Percentiles rank a stretch among this genome's conserved stretches.
These are phyloP conservation scores for Puccinia coronata DNA, from an alignment of 1,284 basidiomycete genomes.

Conservation along the genomic window DNA sequence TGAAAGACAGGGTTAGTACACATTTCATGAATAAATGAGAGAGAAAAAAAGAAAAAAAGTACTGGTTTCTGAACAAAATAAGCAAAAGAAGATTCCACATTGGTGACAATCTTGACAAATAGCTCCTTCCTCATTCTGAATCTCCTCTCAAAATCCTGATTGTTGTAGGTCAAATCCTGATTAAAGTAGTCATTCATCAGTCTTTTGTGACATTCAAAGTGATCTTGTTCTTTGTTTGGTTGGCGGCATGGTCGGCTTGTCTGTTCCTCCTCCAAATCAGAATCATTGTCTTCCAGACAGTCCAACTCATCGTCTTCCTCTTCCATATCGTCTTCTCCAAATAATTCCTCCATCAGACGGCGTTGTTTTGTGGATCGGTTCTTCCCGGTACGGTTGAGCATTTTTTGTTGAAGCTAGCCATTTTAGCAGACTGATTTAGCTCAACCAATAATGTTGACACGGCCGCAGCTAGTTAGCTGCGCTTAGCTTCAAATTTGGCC, in stretches of 20 bases:
- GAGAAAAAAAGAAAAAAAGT: background rate
- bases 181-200: background rate
- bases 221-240: background rate
- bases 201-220: background rate
- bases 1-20: background rate
- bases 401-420: background rate
- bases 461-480: conserved; percentile 5
- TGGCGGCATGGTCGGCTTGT: background rate
- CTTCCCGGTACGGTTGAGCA: conserved; percentile 5
- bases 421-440: background rate
- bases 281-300: background rate
- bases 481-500: too few relatives aligned
- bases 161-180: background rate
- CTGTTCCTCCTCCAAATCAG: background rate
- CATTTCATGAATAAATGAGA: background rate
- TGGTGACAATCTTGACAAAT: background rate
- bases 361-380: background rate
- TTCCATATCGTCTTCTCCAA: background rate
- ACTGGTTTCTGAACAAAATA: conserved; percentile 15
- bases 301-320: background rate
- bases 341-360: background rate
- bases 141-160: background rate
- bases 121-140: background rate
- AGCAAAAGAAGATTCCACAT: background rate
- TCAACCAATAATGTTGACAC: background rate